Evolutionary conservation across 2,329 filamentous ascomycete species (phyloP).

Genomic region (Pleochaeta shiraiana): DNA sequence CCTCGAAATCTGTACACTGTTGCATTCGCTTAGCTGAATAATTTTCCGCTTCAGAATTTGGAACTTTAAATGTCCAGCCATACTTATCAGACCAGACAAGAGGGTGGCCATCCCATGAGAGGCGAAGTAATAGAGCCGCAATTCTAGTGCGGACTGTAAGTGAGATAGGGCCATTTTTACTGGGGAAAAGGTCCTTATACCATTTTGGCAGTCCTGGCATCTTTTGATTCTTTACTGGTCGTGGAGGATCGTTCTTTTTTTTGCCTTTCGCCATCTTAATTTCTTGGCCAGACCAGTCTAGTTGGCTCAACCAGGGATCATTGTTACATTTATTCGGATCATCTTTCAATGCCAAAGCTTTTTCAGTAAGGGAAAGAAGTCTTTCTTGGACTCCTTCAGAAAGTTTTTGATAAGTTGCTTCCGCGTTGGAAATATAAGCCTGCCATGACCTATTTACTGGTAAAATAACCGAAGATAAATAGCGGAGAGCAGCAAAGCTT

Average conservation of each 20-base stretch:
- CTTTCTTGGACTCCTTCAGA: constrained; percentile 59
- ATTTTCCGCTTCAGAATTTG: constrained; percentile 33
- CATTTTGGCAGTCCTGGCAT: constrained; percentile 85
- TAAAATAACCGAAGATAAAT: constrained; percentile 82
- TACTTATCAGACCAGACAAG: constrained; percentile 83
- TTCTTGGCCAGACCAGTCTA: constrained; percentile 92
- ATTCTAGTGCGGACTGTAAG: constrained; percentile 75
- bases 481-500: constrained; percentile 82
- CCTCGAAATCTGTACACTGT: constrained; percentile 54
- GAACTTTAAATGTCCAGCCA: constrained; percentile 81
- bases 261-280: constrained; percentile 81
- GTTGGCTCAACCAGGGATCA: constrained; percentile 80
- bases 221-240: constrained; percentile 68
- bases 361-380: constrained; percentile 49
- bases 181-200: constrained; percentile 80
- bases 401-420: constrained; percentile 60
- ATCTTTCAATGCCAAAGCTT: constrained; percentile 53
- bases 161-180: constrained; percentile 43
- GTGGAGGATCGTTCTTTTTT: constrained; percentile 59
- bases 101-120: constrained; percentile 79
- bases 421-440: constrained; percentile 60
- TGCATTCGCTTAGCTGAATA: constrained; percentile 53
- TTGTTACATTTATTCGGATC: constrained; percentile 45
- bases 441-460: constrained; percentile 82
- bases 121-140: constrained; percentile 59